These are phyloP conservation scores for Globisporangium cederbergense DNA, from an alignment of 352 stramenopile species.

Conservation along the genomic window DNA sequence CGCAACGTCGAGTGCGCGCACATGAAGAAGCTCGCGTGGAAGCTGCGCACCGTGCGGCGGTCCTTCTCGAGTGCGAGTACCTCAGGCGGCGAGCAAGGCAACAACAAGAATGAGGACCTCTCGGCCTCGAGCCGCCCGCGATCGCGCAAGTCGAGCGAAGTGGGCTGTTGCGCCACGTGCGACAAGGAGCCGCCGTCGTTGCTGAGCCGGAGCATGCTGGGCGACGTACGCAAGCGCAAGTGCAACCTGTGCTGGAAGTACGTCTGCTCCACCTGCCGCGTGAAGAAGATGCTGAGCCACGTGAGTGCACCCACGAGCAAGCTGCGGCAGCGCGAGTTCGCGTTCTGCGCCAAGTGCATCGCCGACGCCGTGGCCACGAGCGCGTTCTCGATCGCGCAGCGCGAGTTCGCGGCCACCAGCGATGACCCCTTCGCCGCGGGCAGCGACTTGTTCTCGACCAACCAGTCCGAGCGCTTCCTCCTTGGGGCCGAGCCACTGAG, in stretches of 20 bases:
- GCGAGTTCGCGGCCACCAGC: background rate
- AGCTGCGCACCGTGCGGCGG: slow-evolving; percentile 84
- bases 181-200: slow-evolving; percentile 3
- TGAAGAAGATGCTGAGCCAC: slow-evolving; percentile 13
- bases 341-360: slow-evolving; percentile 8
- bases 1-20: slow-evolving; percentile 11
- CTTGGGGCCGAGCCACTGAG: background rate
- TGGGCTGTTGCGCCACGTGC: slow-evolving; percentile 5
- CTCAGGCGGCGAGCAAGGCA: slow-evolving; percentile 46
- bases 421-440: background rate
- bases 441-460: slow-evolving; percentile 1
- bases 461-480: slow-evolving; percentile 5
- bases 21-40: slow-evolving; percentile 60
- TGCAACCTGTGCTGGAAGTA: slow-evolving; percentile 8
- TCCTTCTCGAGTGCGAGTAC: slow-evolving; percentile 74
- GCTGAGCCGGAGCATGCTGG: background rate
- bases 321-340: slow-evolving; percentile 8
- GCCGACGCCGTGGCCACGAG: background rate
- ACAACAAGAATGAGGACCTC: background rate
- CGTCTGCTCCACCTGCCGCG: slow-evolving; percentile 11
- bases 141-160: background rate
- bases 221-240: slow-evolving; percentile 3
- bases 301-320: background rate
- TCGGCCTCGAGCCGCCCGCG: background rate
- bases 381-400: slow-evolving; percentile 7